These are phyloP conservation scores for Eucalyptus viminalis DNA, from an alignment of 345 rosid genomes.

Conservation along the genomic window DNA sequence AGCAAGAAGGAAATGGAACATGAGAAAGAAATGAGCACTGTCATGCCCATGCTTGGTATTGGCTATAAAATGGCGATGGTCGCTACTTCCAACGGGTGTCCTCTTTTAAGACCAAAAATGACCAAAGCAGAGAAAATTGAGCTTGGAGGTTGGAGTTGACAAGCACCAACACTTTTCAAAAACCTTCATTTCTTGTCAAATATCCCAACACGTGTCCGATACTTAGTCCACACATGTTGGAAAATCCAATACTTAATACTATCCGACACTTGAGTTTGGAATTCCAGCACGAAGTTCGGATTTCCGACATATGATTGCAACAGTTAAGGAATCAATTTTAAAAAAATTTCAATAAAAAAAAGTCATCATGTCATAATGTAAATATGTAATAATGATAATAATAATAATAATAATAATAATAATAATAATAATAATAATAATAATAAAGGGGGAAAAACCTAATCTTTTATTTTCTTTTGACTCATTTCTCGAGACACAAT, in stretches of 20 bases:
- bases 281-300: too few relatives aligned
- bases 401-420: too few relatives aligned
- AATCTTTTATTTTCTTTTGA: too few relatives aligned
- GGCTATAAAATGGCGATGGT: not conserved
- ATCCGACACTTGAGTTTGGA: too few relatives aligned
- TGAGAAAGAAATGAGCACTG: not conserved
- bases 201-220: accelerated
- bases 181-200: too few relatives aligned
- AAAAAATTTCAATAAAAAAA: too few relatives aligned
- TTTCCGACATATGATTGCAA: accelerated
- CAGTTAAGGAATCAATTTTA: accelerated
- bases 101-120: not conserved
- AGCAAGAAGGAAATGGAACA: not conserved
- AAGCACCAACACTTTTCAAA: accelerated
- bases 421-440: too few relatives aligned
- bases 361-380: accelerated
- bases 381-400: too few relatives aligned
- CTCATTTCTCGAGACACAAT: too few relatives aligned
- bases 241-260: too few relatives aligned
- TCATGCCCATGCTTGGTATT: not conserved
- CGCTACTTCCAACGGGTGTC: not conserved
- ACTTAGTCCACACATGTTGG: accelerated
- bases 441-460: accelerated
- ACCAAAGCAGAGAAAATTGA: not conserved
- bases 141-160: not conserved